Conservation (phyloP, 2,329 filamentous ascomycete species). For the Phoma herbarum region DNA sequence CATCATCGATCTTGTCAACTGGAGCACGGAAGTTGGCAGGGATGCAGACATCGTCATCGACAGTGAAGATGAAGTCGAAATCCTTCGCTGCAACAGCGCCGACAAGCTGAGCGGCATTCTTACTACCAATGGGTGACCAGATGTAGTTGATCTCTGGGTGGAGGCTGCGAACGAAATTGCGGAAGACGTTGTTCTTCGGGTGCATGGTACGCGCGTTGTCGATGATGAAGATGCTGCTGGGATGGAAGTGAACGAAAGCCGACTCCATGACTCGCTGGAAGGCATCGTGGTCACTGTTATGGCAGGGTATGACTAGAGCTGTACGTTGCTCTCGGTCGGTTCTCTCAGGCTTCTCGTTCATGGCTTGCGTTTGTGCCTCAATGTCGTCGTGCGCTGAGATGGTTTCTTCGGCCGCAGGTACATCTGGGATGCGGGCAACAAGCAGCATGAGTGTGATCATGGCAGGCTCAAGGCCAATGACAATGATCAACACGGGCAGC, state of each 20-base stretch:
- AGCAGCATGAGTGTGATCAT: constrained; percentile 24
- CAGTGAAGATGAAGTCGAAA: constrained; percentile 28
- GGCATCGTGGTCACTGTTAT: constrained; percentile 21
- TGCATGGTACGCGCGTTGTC: constrained; percentile 26
- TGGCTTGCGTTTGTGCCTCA: constrained; percentile 13
- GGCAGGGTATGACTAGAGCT: constrained; percentile 20
- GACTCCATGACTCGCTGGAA: constrained; percentile 19
- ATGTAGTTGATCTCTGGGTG: constrained; percentile 29
- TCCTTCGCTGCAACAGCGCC: constrained; percentile 26
- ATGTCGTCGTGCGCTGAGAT: constrained; percentile 9
- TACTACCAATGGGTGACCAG: constrained; percentile 31
- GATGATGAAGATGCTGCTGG: constrained; percentile 27
- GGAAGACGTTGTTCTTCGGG: constrained; percentile 19
- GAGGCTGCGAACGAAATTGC: constrained; percentile 23
- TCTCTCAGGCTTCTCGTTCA: constrained; percentile 6
- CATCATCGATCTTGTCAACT: constrained; percentile 24
- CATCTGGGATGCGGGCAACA: constrained; percentile 8
- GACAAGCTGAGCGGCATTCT: constrained; percentile 32
- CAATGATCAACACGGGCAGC: constrained; percentile 29
- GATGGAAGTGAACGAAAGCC: constrained; percentile 25
- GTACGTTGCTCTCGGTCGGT: constrained; percentile 13
- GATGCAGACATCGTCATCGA: constrained; percentile 32
- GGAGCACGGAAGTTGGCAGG: constrained; percentile 24
- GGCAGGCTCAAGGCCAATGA: constrained; percentile 22
- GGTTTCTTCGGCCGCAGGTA: constrained; percentile 6